Conservation (phyloP, 2,329 filamentous ascomycete species). For the Trichophyton verrucosum region DNA sequence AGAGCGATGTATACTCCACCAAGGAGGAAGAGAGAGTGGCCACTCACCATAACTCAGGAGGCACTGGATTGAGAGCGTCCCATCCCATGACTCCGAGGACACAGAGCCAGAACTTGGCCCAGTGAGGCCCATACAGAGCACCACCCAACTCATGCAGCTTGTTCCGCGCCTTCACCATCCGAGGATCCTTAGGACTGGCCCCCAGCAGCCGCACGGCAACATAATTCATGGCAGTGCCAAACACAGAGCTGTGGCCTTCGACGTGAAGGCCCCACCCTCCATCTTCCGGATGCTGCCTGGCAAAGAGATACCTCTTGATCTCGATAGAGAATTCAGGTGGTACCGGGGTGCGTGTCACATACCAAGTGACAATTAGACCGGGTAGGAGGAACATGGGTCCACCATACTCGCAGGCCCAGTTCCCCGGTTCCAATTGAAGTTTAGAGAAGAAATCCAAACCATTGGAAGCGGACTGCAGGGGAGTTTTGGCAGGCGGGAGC, state of each 20-base stretch:
- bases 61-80: slow-evolving; percentile 89
- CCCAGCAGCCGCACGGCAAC: slow-evolving; percentile 67
- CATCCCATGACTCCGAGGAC: slow-evolving; percentile 71
- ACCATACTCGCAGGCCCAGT: slow-evolving; percentile 97
- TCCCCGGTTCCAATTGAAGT: slow-evolving; percentile 74
- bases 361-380: slow-evolving; percentile 72
- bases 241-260: slow-evolving; percentile 81
- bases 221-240: slow-evolving; percentile 86
- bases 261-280: slow-evolving; percentile 98
- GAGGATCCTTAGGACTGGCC: slow-evolving; percentile 66
- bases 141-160: slow-evolving; percentile 78
- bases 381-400: slow-evolving; percentile 93
- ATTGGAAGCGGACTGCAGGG: slow-evolving; percentile 68
- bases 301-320: slow-evolving; percentile 84
- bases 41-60: slow-evolving; percentile 69
- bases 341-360: slow-evolving; percentile 78
- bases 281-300: slow-evolving; percentile 70
- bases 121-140: slow-evolving; percentile 72
- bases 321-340: slow-evolving; percentile 68
- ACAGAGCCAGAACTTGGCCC: slow-evolving; percentile 93
- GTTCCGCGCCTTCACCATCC: slow-evolving; percentile 73
- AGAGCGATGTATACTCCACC: neutral
- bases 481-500: slow-evolving; percentile 56
- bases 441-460: slow-evolving; percentile 79
- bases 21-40: neutral